A percentile compares a stretch with the other conserved stretches of the same genome.
Conservation (phyloP, 495 filamentous ascomycete species). For the Penicillium paxilli region DNA sequence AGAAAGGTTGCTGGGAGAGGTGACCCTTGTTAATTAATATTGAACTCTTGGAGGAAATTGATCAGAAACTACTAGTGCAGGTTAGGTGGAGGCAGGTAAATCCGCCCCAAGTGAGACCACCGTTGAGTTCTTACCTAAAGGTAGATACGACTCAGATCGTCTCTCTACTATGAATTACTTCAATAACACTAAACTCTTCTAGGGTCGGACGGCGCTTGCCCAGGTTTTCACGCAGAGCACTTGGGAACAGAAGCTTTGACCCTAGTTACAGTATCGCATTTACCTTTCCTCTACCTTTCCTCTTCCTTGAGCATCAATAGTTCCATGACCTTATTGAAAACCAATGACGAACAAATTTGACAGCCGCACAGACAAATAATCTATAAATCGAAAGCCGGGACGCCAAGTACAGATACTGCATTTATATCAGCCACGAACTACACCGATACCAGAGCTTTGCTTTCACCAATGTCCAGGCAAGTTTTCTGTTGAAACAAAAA, state of each 20-base stretch:
- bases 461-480: conserved; percentile 4
- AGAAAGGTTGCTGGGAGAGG: background rate
- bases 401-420: background rate
- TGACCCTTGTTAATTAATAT: background rate
- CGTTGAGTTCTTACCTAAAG: background rate
- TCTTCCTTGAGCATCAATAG: too few relatives aligned
- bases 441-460: conserved; percentile 9
- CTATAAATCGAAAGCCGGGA: background rate
- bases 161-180: background rate
- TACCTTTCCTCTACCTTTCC: too few relatives aligned
- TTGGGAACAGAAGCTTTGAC: too few relatives aligned
- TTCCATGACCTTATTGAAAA: too few relatives aligned
- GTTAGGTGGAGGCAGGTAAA: background rate
- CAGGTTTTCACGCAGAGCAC: too few relatives aligned
- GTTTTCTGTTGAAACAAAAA: background rate
- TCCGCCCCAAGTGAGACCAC: background rate
- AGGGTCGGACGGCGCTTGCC: too few relatives aligned
- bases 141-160: background rate
- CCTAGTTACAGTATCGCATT: too few relatives aligned
- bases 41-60: conserved; percentile 1
- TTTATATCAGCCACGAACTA: conserved; percentile 5
- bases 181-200: too few relatives aligned
- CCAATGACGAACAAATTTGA: too few relatives aligned
- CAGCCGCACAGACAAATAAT: background rate
- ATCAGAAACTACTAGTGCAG: background rate